Conservation (phyloP, 441 rosid species). For the Populus hybrid region DNA sequence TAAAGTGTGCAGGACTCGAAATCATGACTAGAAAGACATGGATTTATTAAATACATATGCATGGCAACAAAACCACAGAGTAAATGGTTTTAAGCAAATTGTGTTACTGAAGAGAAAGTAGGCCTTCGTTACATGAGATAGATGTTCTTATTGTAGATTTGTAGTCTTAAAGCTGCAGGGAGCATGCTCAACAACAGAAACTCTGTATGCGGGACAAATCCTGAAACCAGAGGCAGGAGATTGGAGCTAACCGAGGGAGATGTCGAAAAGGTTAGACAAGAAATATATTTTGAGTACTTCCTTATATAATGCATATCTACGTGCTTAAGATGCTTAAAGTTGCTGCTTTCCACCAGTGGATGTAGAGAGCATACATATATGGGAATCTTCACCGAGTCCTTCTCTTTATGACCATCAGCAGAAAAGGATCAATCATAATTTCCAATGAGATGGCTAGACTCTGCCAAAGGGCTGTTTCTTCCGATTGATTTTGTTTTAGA, state of each 20-base stretch:
- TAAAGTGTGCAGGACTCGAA: neutral
- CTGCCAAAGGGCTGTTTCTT: neutral
- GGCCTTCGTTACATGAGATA: constrained; percentile 70
- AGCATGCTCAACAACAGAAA: constrained; percentile 81
- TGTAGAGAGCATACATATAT: neutral
- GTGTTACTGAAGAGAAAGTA: constrained; percentile 77
- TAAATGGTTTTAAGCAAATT: constrained; percentile 45
- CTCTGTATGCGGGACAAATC: constrained; percentile 70
- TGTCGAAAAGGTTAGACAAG: constrained; percentile 60
- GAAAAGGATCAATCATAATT: neutral
- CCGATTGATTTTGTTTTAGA: neutral
- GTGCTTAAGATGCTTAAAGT: neutral
- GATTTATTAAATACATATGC: no score
- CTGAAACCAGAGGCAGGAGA: constrained; percentile 78
- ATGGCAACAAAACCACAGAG: constrained; percentile 23
- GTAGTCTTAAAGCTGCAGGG: constrained; percentile 83
- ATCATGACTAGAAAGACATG: neutral
- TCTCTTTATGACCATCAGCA: neutral
- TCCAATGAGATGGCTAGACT: neutral
- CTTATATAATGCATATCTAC: neutral
- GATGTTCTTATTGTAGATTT: constrained; percentile 58
- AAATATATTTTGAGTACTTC: neutral
- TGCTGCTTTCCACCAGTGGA: neutral
- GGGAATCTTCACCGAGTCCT: neutral
- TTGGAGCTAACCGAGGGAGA: constrained; percentile 78